Evolutionary conservation across 208 protist genomes (phyloP), one percentile per base, ranked within the genome.

Genomic region (Crithidia expoeki): DNA sequence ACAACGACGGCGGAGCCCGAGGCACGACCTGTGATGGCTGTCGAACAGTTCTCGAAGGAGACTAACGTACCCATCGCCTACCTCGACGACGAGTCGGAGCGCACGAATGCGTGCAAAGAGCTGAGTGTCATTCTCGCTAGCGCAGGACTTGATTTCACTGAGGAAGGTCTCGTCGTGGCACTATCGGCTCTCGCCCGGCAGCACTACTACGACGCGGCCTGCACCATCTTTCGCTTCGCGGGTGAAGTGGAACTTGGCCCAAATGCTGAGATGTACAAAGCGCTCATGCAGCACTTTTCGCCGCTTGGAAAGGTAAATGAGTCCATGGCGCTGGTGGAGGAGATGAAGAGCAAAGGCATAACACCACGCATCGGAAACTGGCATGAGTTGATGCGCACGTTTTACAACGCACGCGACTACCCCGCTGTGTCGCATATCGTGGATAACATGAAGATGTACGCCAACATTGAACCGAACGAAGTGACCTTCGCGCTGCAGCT

Each of bases 361-460:
- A 93, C 87, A 2, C 93, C 92, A 19, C 85, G 91, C n/a, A 93
- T 96, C 47, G 87, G 91, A 32, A 97, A 96, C 65, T 97, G 91
- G 85, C 92, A 98, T 69, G 90, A 95, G 67, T 80, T 98, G 17
- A 95, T 98, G 76, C 77, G 85, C 42, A 64, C 84, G 32, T 94
- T 96, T 72, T 78, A 95, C 70, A 69, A 86, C 36, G 84, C 83
- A n/a, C 81, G 86, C n/a, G 93, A 97, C 68, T 88, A 93, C 57
- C 75, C 79, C 14, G 90, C 90, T 28, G 90, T 95, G 9, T 74
- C 83, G 57, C 83, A 92, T 68, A 85, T 98, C 61, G 82, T 95
- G 14, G 80, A 89, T 59, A 93, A 96, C 72, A 97, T 97, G 92
- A 97, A 95, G 63, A 93, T 94, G 86, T 95, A 93, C 73, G 92